Percentiles rank a stretch among this genome's conserved stretches.
These are phyloP conservation scores for Coprinopsis marcescibilis DNA, from an alignment of 768 basidiomycete species.

Conservation along the genomic window DNA sequence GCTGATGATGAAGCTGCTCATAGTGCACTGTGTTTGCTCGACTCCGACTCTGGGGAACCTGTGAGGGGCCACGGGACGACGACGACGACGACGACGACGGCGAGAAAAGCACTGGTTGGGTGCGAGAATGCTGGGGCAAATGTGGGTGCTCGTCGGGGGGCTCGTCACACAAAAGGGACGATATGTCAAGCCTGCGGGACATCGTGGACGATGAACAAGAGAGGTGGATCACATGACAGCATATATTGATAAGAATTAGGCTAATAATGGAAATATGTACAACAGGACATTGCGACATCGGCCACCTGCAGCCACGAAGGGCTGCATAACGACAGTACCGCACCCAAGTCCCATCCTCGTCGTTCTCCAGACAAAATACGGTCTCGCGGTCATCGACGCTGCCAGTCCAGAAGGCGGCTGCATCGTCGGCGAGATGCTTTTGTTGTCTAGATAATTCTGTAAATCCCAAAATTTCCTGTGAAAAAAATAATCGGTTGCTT, in stretches of 20 bases:
- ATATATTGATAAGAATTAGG: too few species aligned
- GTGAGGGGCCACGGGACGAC: constrained; percentile 10
- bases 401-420: constrained; percentile 65
- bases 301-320: constrained; percentile 68
- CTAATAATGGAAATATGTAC: too few species aligned
- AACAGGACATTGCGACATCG: constrained; percentile 86
- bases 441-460: constrained; percentile 31
- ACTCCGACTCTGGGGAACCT: not conserved
- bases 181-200: constrained; percentile 68
- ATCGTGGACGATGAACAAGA: constrained; percentile 38
- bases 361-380: constrained; percentile 76
- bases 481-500: not conserved
- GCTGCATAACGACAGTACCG: constrained; percentile 51
- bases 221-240: constrained; percentile 9
- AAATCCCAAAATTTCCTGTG: not conserved
- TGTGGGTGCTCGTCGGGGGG: constrained; percentile 14
- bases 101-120: constrained; percentile 19
- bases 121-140: constrained; percentile 22
- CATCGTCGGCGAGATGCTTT: constrained; percentile 91
- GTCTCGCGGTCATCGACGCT: constrained; percentile 84
- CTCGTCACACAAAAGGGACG: constrained; percentile 61
- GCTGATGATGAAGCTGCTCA: not conserved
- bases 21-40: not conserved
- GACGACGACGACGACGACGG: constrained; percentile 13
- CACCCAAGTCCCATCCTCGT: constrained; percentile 84